A percentile compares a stretch with the other conserved stretches of the same genome.
Evolutionary conservation across 108 stramenopile genomes (phyloP).

Genomic region (Skeletonema costatum): DNA sequence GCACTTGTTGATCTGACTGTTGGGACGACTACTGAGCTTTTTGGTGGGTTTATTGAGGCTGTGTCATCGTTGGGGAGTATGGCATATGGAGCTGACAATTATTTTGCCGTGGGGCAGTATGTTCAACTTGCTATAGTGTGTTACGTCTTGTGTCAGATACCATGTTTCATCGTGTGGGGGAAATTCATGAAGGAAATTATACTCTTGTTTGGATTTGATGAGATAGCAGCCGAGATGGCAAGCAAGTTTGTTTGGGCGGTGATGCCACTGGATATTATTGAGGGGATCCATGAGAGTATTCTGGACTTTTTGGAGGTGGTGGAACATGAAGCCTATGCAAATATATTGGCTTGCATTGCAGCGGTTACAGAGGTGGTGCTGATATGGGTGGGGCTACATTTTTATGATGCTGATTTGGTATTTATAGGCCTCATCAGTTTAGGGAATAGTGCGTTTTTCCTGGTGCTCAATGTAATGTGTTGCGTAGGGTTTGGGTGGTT

Average conservation of each 20-base stretch:
- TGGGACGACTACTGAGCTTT: constrained; percentile 32
- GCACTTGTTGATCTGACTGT: constrained; percentile 33
- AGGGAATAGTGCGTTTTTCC: constrained; percentile 13
- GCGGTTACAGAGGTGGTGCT: neutral
- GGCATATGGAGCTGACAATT: constrained; percentile 41
- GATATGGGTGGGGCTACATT: neutral
- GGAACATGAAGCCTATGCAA: neutral
- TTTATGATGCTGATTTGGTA: constrained; percentile 23
- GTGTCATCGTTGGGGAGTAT: constrained; percentile 34
- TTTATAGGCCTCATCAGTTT: constrained; percentile 30
- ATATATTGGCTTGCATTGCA: neutral
- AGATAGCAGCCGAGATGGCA: constrained; percentile 15
- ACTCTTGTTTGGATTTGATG: constrained; percentile 30
- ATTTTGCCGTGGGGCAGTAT: constrained; percentile 34
- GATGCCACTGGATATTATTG: neutral
- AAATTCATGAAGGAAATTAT: constrained; percentile 28
- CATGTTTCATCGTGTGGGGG: constrained; percentile 23
- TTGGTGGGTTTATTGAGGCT: constrained; percentile 33
- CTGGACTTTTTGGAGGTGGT: neutral
- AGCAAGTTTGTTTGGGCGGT: constrained; percentile 23
- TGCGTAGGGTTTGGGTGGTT: constrained; percentile 22
- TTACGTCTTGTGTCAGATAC: constrained; percentile 27
- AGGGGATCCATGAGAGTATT: neutral
- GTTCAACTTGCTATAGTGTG: constrained; percentile 14
- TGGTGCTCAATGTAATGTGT: constrained; percentile 28